Evolutionary conservation across 2,329 filamentous ascomycete species (phyloP), one percentile per base, ranked within the genome.

Genomic region (Epichloe hybrida): DNA sequence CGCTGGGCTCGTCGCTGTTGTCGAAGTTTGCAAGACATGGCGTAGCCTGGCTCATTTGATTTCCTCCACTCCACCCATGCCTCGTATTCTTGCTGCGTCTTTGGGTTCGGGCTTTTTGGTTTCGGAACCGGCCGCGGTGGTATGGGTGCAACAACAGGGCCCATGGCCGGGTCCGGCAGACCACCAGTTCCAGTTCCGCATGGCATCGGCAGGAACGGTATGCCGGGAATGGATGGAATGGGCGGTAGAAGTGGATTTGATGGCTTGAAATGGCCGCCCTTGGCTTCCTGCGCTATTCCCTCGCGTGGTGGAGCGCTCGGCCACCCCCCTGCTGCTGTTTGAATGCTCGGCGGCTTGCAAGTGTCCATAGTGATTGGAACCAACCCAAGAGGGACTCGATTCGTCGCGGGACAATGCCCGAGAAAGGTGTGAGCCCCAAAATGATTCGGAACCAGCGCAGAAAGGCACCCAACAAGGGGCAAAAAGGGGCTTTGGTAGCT

Each of bases 11-110:
- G 63, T 23, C 62, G 59, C 52, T 69, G 68, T 56, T 74, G 72
- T 45, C 72, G 63, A 40, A 62, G 61, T 54, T 71, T 72, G 61
- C 72, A 75, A 55, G 68, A 63, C 52, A 69, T 55, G 23, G 72
- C 72, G 55, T 74, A 75, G 2, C 70, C 71, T 5, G 72, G 72
- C 55, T 73, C 69, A 45, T 69, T 68, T 21, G 69, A 69, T 54
- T 75, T 75, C 51, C 71, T 68, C 67, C 68, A 72, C 58, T 75
- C 72, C 36, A 75, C 68, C 55, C 67, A 74, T 37, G 65, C 69
- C 59, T 75, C 72, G 56, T 75, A 75, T 52, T 65, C 62, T 52
- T 71, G 69, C 58, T 75, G 72, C 27, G 65, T 64, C 43, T 58
- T 52, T 12, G 72, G 59, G 52, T 73, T 61, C 44, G 70, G 70